phyloP scores from a whole-genome alignment of 2,329 filamentous ascomycete species.

The Achaetomium macrosporum region DNA sequence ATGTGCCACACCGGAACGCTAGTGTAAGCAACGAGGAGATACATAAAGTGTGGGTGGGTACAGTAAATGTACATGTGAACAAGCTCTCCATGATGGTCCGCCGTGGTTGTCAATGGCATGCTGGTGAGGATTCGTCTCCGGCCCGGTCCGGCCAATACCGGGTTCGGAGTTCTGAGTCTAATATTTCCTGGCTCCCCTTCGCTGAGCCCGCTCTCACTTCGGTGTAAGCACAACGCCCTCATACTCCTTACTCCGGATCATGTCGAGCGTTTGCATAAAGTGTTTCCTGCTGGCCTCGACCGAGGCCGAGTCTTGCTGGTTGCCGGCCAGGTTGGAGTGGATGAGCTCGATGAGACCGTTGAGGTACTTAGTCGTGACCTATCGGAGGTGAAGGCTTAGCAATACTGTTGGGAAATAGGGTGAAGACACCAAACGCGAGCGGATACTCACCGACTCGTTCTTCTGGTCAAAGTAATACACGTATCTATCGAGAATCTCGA shows the following conservation, averaged over 20 bases:
- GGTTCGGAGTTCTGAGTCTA: background rate
- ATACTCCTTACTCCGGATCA: constrained; percentile 85
- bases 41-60: constrained; percentile 6
- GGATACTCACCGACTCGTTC: constrained; percentile 71
- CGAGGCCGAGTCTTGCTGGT: constrained; percentile 71
- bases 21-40: background rate
- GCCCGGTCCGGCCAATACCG: no score
- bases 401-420: background rate
- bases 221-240: constrained; percentile 78
- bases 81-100: background rate
- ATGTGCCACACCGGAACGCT: no score
- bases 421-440: background rate
- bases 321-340: constrained; percentile 87
- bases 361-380: constrained; percentile 92
- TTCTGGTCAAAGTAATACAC: constrained; percentile 99
- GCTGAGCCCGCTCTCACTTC: constrained; percentile 29
- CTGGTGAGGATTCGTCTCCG: no score
- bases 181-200: background rate
- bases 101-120: no score
- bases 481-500: constrained; percentile 96
- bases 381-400: constrained; percentile 28
- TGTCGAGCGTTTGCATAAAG: constrained; percentile 90
- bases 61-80: constrained; percentile 9
- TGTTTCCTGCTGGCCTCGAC: constrained; percentile 89
- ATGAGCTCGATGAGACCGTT: constrained; percentile 98